Base-by-base conservation (phyloP, 805 yeast species). In the Candida tammaniensis region DNA sequence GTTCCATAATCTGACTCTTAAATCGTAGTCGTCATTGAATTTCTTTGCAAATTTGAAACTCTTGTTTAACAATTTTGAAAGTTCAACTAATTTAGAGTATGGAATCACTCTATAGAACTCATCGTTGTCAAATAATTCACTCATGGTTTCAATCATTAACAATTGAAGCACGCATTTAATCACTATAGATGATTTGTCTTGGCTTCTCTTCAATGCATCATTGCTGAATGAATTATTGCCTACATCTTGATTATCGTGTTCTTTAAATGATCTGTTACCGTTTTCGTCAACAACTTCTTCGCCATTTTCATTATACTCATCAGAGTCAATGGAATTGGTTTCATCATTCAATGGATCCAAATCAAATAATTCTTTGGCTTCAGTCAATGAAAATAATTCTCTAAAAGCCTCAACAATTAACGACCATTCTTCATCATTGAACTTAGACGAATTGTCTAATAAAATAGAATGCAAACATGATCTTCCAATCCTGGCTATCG, bases 401-500 rank as follows among this genome's bases (percentile, higher is more conserved):
- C 67, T 76, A 48, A 93, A 80, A 1, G 87, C 78, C 2, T 57
- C 68, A 10, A 80, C 80, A 13, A 89, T 67, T 50, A 76, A 65
- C 8, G 61, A 62, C 99, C 99, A 93, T 47, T 94, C 91, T 5
- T 61, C 61, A 8, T 62, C 69, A 14, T 60, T 55, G 52, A 93
- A 86, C 48, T 77, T 78, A 7, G 59, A 47, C 45, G 80, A 75
- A 53, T 93, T 94, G 43, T 83, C 83, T n/a, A 80, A 61, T 38
- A 93, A 72, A 41, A 93, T 68, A 44, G 81, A 84, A 46, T 84
- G 82, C 39, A 93, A 70, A 55, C 98, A 89, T 7, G 91, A 78
- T 51, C 94, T 76, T 21, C 98, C 99, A 45, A 91, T 91, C 49
- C 95, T 74, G 0, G 97, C 94, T 49, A 94, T 88, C 0, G 98